Conservation (phyloP, 805 yeast species). For the Ogataea kodamae region DNA sequence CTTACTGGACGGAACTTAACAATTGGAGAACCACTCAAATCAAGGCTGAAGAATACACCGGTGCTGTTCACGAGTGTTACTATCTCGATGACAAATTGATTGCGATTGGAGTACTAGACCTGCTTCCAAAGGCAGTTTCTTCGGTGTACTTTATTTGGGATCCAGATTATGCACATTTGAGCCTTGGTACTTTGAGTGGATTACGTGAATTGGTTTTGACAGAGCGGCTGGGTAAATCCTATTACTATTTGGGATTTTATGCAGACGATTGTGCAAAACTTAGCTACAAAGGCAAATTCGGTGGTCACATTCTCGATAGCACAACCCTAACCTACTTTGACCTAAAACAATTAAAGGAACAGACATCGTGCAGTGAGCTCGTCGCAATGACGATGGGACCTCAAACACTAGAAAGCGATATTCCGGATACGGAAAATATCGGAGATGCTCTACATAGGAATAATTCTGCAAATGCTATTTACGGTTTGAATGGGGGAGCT, state of each 20-base stretch:
- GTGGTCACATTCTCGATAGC: slow-evolving; percentile 67
- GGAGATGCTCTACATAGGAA: slow-evolving; percentile 1
- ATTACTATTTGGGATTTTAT: slow-evolving; percentile 78
- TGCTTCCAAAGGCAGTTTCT: slow-evolving; percentile 72
- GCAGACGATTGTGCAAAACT: slow-evolving; percentile 77
- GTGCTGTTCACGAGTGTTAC: slow-evolving; percentile 79
- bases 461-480: slow-evolving; percentile 36
- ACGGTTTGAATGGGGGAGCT: slow-evolving; percentile 36
- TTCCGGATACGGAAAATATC: slow-evolving; percentile 1
- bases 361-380: slow-evolving; percentile 30
- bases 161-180: slow-evolving; percentile 65
- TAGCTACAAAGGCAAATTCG: slow-evolving; percentile 76
- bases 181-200: slow-evolving; percentile 77
- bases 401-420: slow-evolving; percentile 4
- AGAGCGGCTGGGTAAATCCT: slow-evolving; percentile 42
- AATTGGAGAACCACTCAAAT: slow-evolving; percentile 33
- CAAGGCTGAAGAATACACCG: slow-evolving; percentile 26
- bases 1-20: slow-evolving; percentile 41
- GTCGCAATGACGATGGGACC: slow-evolving; percentile 6
- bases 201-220: slow-evolving; percentile 63
- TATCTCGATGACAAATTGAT: slow-evolving; percentile 58
- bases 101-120: slow-evolving; percentile 74
- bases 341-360: slow-evolving; percentile 28
- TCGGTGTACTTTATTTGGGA: slow-evolving; percentile 89
- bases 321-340: slow-evolving; percentile 43